Evolutionary conservation across 352 stramenopile species (phyloP).

Genomic region (Globisporangium emineosum): DNA sequence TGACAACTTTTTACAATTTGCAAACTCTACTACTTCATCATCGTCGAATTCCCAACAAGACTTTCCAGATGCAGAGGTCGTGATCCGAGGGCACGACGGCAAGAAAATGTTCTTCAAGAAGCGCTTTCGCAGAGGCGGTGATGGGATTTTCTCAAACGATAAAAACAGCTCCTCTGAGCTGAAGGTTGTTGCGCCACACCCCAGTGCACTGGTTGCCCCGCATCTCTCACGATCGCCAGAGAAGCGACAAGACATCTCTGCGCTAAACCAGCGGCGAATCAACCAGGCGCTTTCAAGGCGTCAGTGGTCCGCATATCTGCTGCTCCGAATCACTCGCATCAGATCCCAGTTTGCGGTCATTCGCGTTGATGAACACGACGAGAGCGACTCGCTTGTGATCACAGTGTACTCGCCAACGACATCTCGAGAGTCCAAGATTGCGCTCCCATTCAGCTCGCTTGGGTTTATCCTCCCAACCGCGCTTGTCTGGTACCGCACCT

Average conservation of each 20-base stretch:
- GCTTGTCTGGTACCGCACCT: conserved; percentile 2
- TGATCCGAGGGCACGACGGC: conserved; percentile 30
- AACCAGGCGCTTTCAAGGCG: conserved; percentile 6
- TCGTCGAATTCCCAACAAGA: background rate
- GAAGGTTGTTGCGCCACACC: too few relatives aligned
- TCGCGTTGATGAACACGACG: conserved; percentile 23
- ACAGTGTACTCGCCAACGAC: conserved; percentile 22
- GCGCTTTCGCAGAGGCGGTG: background rate
- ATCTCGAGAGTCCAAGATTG: background rate
- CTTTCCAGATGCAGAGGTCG: conserved; percentile 31
- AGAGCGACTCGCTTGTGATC: conserved; percentile 20
- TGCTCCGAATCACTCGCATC: conserved; percentile 22
- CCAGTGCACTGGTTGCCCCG: conserved; percentile 4
- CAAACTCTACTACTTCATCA: background rate
- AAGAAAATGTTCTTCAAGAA: conserved; percentile 42
- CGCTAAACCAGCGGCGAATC: background rate
- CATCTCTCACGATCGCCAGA: background rate
- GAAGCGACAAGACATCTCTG: background rate
- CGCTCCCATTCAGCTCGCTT: conserved; percentile 20
- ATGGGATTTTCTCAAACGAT: background rate
- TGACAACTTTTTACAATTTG: background rate
- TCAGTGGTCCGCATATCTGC: conserved; percentile 18
- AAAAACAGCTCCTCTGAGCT: too few relatives aligned
- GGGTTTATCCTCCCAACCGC: conserved; percentile 19
- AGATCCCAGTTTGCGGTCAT: conserved; percentile 14